A percentile compares a stretch with the other conserved stretches of the same genome.
Evolutionary conservation across 2,329 filamentous ascomycete genomes (phyloP).

Genomic region (Reticulascus tulasneorum): DNA sequence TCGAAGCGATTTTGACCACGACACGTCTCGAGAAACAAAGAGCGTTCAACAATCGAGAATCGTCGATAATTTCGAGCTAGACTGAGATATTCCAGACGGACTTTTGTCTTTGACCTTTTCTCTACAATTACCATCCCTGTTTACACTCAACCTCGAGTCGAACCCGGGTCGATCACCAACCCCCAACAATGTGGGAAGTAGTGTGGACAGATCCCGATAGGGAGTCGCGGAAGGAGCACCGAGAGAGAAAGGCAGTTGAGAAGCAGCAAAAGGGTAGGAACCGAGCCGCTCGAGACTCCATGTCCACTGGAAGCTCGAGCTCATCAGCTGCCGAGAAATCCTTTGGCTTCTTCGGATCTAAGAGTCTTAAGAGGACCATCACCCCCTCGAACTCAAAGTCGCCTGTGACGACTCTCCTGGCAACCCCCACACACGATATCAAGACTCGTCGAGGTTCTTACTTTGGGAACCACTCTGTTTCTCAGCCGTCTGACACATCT

Average conservation of each 20-base stretch:
- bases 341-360: conserved; percentile 40
- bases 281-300: conserved; percentile 26
- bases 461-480: no score
- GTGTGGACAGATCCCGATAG: conserved; percentile 53
- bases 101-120: neutral
- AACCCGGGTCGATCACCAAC: neutral
- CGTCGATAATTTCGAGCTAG: neutral
- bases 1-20: neutral
- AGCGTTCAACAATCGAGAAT: no score
- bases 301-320: conserved; percentile 40
- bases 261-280: conserved; percentile 27
- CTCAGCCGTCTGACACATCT: no score
- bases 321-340: conserved; percentile 35
- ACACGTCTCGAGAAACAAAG: no score
- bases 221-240: conserved; percentile 50
- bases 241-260: conserved; percentile 43
- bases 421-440: conserved; percentile 9
- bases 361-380: conserved; percentile 29
- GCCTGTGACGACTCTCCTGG: conserved; percentile 8
- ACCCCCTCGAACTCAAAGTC: conserved; percentile 17
- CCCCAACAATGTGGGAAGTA: conserved; percentile 52
- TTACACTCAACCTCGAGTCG: neutral
- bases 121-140: neutral
- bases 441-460: conserved; percentile 4
- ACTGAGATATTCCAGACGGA: no score